phyloP scores from a whole-genome alignment of 306 rosid genomes.

The Ammopiptanthus mongolicus region DNA sequence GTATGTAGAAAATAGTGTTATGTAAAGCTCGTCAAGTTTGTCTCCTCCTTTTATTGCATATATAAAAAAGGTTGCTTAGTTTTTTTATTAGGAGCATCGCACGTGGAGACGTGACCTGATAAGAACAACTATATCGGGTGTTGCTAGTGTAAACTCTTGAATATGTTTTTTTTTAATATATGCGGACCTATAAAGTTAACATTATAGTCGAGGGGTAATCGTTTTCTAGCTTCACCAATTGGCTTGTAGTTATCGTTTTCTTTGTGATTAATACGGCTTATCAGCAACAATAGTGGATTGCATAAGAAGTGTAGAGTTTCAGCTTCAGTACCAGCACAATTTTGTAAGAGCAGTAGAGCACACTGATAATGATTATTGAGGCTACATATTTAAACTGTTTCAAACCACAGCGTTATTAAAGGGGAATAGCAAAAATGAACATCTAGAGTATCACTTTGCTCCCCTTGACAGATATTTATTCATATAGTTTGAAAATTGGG shows the following conservation, averaged over 20 bases:
- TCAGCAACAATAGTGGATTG: no score
- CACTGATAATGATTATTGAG: not conserved
- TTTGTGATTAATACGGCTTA: no score
- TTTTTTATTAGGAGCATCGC: not conserved
- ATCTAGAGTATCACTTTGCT: not conserved
- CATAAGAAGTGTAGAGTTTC: not conserved
- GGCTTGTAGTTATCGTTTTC: no score
- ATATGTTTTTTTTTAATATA: no score
- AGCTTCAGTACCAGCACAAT: no score
- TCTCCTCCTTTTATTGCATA: not conserved
- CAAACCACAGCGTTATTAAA: not conserved
- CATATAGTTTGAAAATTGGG: not conserved
- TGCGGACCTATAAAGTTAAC: not conserved
- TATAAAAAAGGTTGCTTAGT: not conserved
- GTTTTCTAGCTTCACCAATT: not conserved
- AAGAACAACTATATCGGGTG: no score
- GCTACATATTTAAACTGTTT: not conserved
- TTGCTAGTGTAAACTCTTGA: no score
- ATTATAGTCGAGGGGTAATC: not conserved
- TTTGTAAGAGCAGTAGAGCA: no score
- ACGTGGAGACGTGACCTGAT: no score
- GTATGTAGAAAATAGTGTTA: not conserved
- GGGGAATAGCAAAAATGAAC: not conserved
- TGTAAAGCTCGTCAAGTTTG: slow-evolving; percentile 14
- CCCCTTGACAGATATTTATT: not conserved